These are phyloP conservation scores for Trypanosoma grayi DNA, from an alignment of 208 protist species.

Conservation along the genomic window DNA sequence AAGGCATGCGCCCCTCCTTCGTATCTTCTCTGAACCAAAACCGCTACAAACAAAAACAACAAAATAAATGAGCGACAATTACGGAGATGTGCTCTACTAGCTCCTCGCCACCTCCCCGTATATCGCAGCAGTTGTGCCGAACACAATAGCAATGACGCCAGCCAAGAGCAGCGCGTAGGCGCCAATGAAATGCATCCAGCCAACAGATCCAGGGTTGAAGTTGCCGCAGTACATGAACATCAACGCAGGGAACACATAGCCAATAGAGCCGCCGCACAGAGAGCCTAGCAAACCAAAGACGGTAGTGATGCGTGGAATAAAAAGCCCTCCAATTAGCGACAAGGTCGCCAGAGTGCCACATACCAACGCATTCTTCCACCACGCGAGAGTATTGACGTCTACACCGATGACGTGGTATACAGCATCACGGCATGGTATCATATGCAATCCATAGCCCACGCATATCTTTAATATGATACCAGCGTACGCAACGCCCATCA, in stretches of 20 bases:
- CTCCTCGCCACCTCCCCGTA: conserved; percentile 33
- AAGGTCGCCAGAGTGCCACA: conserved; percentile 33
- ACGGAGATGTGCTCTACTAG: background rate
- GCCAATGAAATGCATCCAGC: conserved; percentile 52
- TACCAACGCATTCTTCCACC: conserved; percentile 48
- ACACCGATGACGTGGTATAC: conserved; percentile 50
- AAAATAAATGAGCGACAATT: background rate
- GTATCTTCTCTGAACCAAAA: too few species aligned
- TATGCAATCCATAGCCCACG: conserved; percentile 60
- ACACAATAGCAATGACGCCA: conserved; percentile 67
- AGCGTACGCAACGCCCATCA: conserved; percentile 57
- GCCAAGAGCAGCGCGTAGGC: conserved; percentile 62
- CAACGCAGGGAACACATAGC: conserved; percentile 68
- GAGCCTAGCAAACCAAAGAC: conserved; percentile 75
- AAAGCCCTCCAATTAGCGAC: conserved; percentile 56
- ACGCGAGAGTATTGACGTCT: conserved; percentile 39
- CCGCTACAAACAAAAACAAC: background rate
- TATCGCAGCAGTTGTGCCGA: conserved; percentile 54
- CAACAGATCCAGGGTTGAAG: conserved; percentile 33
- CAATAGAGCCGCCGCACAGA: conserved; percentile 66
- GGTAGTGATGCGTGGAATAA: conserved; percentile 64
- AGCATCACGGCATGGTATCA: conserved; percentile 61
- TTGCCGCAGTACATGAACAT: conserved; percentile 70
- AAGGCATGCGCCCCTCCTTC: too few species aligned
- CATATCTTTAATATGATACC: conserved; percentile 72